phyloP scores from a whole-genome alignment of 352 stramenopile species.

The Pythium sp. region DNA sequence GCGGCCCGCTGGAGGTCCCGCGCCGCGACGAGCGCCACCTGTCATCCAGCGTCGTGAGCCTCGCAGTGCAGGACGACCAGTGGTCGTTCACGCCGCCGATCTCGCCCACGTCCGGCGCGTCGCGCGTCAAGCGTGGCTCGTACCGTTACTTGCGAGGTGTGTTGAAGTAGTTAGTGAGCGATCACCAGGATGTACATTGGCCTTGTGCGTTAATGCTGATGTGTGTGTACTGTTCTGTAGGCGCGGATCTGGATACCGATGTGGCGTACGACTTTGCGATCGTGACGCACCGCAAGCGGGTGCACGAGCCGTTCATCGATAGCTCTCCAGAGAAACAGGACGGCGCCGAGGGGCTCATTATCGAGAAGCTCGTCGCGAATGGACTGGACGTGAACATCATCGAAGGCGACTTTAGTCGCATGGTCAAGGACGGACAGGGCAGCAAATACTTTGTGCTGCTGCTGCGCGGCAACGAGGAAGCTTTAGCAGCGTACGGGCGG shows the following conservation, averaged over 20 bases:
- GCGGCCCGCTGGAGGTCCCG: constrained; percentile 10
- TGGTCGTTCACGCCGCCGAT: constrained; percentile 49
- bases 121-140: constrained; percentile 29
- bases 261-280: constrained; percentile 72
- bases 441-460: constrained; percentile 78
- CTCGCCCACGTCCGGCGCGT: constrained; percentile 31
- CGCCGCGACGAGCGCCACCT: constrained; percentile 34
- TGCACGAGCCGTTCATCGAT: constrained; percentile 19
- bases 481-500: constrained; percentile 52
- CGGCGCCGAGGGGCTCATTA: constrained; percentile 37
- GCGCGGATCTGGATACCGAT: constrained; percentile 42
- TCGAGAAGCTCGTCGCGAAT: constrained; percentile 59
- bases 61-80: constrained; percentile 59
- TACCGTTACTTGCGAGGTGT: constrained; percentile 58
- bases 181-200: neutral
- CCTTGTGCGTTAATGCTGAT: neutral
- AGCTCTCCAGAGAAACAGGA: constrained; percentile 26
- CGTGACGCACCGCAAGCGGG: constrained; percentile 49
- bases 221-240: neutral
- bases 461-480: constrained; percentile 63
- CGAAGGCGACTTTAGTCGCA: constrained; percentile 64
- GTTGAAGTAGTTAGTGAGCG: neutral
- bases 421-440: constrained; percentile 20
- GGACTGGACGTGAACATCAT: constrained; percentile 72
- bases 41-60: constrained; percentile 43